Evolutionary conservation across 2,329 filamentous ascomycete species (phyloP), one percentile per base, ranked within the genome.

Genomic region (Fusarium oligoseptatum): DNA sequence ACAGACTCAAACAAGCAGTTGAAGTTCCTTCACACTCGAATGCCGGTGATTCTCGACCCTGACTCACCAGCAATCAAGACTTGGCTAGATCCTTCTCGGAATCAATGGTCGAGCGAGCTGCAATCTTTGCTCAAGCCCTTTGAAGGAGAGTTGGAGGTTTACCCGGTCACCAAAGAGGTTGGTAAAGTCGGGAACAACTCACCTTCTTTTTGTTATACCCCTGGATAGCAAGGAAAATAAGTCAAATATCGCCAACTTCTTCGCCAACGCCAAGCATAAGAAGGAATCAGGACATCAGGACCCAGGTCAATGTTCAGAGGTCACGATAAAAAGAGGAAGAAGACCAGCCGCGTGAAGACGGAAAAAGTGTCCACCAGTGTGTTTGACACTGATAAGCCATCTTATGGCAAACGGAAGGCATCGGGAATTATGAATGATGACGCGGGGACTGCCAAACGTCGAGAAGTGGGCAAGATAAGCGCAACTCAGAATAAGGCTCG

Each of bases 171-270:
- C 77, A 94, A 94, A 81, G 95, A 97, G 5, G 96, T 98, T 0
- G 95, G 95, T 1, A 98, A 98, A 84, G 95, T 98, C 0, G 95
- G 96, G 7, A 98, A 97, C 77, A 94, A 97, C 81, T 97, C 94
- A 22, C 91, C 94, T 0, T 89, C 88, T 1, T 98, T 98, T 98
- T 79, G 88, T 98, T 52, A 86, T 98, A 2, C 96, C 96, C 0
- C 84, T 98, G 37, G 89, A 94, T 78, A 97, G 94, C 83, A 92
- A 91, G 74, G 93, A 95, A 78, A 98, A 98, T 82, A 98, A 97
- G 85, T 91, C 89, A 60, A 98, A 97, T 75, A 98, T 98, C 82
- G 94, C 93, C 55, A 98, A 98, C 78, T 98, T 98, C 86, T 98
- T 98, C 79, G 88, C 88, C 9, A 93, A 91, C 48, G 45, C 43